Evolutionary conservation across 495 filamentous ascomycete genomes (phyloP).

Genomic region (Penicillium waksmanii): DNA sequence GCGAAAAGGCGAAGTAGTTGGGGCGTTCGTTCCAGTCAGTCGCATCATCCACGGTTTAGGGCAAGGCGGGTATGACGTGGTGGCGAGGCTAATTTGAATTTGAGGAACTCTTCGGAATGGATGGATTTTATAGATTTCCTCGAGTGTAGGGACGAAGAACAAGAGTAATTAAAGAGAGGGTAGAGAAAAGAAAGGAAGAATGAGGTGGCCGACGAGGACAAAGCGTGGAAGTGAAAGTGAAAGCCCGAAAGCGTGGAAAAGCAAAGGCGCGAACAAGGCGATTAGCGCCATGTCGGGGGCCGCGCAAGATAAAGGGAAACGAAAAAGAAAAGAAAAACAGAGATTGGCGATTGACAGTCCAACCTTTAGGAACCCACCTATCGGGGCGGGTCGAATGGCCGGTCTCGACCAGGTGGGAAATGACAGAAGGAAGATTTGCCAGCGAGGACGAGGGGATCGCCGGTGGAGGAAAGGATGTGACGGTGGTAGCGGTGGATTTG

Average conservation of each 20-base stretch:
- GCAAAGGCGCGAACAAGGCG: slow-evolving; percentile 6
- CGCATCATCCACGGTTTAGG: slow-evolving; percentile 26
- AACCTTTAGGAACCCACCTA: slow-evolving; percentile 4
- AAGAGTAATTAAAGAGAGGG: slow-evolving; percentile 17
- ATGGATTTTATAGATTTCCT: slow-evolving; percentile 10
- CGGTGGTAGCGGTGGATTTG: slow-evolving; percentile 20
- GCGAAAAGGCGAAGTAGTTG: slow-evolving; percentile 12
- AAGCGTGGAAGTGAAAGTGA: neutral
- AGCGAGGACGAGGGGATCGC: neutral
- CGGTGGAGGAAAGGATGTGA: slow-evolving; percentile 15
- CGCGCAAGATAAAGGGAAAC: slow-evolving; percentile 2
- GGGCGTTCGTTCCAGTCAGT: slow-evolving; percentile 10
- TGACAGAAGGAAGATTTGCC: slow-evolving; percentile 12
- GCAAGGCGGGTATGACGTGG: slow-evolving; percentile 23
- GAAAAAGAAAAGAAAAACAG: slow-evolving; percentile 1
- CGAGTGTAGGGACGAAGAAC: slow-evolving; percentile 10
- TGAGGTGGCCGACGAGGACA: slow-evolving; percentile 4
- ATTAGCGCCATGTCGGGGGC: slow-evolving; percentile 1
- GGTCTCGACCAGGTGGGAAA: slow-evolving; percentile 23
- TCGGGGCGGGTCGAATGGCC: slow-evolving; percentile 10
- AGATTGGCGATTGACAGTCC: neutral
- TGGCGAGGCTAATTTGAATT: slow-evolving; percentile 15
- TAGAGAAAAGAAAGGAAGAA: slow-evolving; percentile 6
- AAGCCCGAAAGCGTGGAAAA: slow-evolving; percentile 1
- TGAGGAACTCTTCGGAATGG: neutral